These are phyloP conservation scores for Triangularia verruculosa DNA, from an alignment of 2,329 filamentous ascomycete genomes.

Conservation along the genomic window DNA sequence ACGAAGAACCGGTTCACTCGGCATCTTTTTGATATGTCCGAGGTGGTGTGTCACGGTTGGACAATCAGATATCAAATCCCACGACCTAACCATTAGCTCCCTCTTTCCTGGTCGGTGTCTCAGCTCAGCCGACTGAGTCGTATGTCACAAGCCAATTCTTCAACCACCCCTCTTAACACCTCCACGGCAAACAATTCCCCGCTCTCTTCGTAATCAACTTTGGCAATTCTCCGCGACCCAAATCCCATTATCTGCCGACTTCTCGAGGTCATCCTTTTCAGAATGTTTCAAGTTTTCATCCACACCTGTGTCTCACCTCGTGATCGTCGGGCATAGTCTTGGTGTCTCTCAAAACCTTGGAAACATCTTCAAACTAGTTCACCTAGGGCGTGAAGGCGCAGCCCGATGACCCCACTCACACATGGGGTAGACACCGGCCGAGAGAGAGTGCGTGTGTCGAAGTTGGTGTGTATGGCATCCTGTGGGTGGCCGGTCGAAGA, in stretches of 20 bases:
- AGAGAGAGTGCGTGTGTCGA: too few relatives aligned
- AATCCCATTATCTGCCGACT: conserved; percentile 16
- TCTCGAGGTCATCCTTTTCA: conserved; percentile 1
- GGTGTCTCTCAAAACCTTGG: conserved; percentile 3
- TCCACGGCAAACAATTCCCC: conserved; percentile 11
- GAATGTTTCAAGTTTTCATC: conserved; percentile 12
- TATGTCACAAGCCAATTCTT: conserved; percentile 21
- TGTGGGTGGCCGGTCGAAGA: conserved; percentile 24
- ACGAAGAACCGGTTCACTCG: conserved; percentile 7
- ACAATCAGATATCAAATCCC: conserved; percentile 20
- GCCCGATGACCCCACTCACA: conserved; percentile 18
- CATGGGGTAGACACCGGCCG: not conserved
- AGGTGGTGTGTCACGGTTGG: conserved; percentile 14
- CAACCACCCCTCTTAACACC: conserved; percentile 11
- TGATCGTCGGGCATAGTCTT: conserved; percentile 15
- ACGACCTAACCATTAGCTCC: conserved; percentile 12
- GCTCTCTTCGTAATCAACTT: conserved; percentile 9
- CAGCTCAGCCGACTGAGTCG: conserved; percentile 20
- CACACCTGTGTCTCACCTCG: conserved; percentile 11
- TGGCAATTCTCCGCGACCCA: not conserved
- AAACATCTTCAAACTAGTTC: not conserved
- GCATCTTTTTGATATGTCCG: conserved; percentile 17
- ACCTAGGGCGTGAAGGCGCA: conserved; percentile 12
- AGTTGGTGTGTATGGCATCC: conserved; percentile 17
- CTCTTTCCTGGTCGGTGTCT: conserved; percentile 16